These are phyloP conservation scores for Gastrolobium bilobum DNA, from an alignment of 306 rosid genomes.

Conservation along the genomic window DNA sequence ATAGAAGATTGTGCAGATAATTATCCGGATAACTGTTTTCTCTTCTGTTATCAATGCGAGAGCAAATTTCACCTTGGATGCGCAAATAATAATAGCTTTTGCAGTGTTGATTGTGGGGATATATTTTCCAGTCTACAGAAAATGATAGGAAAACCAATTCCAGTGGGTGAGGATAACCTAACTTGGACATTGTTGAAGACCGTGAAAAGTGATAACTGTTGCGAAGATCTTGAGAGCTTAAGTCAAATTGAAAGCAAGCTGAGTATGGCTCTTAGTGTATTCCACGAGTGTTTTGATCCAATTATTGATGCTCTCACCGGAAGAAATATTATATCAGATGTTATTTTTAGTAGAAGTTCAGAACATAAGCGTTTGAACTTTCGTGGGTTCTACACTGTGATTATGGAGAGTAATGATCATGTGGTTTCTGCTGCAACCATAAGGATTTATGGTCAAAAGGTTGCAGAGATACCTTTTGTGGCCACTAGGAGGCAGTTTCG, in stretches of 20 bases:
- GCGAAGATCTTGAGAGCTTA: constrained; percentile 21
- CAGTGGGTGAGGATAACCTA: constrained; percentile 51
- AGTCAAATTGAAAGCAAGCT: constrained; percentile 42
- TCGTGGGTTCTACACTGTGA: constrained; percentile 65
- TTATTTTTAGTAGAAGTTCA: constrained; percentile 61
- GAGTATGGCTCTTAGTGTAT: no score
- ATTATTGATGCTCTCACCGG: constrained; percentile 37
- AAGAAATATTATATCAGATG: constrained; percentile 54
- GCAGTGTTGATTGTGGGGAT: constrained; percentile 58
- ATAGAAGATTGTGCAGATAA: constrained; percentile 11
- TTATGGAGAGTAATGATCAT: constrained; percentile 60
- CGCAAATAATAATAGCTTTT: constrained; percentile 55
- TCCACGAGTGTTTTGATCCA: constrained; percentile 71
- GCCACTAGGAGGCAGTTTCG: constrained; percentile 61
- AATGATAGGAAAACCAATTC: constrained; percentile 58
- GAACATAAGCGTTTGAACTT: constrained; percentile 55
- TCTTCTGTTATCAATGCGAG: constrained; percentile 70
- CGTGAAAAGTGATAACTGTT: neutral
- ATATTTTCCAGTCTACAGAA: constrained; percentile 50
- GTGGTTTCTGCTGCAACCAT: constrained; percentile 58
- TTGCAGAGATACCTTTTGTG: constrained; percentile 78
- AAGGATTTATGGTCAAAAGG: constrained; percentile 59
- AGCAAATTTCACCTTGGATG: constrained; percentile 63
- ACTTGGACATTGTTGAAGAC: constrained; percentile 69
- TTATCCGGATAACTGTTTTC: neutral